Conservation (phyloP, 768 basidiomycete genomes). For the Pulveroboletus sp. region DNA sequence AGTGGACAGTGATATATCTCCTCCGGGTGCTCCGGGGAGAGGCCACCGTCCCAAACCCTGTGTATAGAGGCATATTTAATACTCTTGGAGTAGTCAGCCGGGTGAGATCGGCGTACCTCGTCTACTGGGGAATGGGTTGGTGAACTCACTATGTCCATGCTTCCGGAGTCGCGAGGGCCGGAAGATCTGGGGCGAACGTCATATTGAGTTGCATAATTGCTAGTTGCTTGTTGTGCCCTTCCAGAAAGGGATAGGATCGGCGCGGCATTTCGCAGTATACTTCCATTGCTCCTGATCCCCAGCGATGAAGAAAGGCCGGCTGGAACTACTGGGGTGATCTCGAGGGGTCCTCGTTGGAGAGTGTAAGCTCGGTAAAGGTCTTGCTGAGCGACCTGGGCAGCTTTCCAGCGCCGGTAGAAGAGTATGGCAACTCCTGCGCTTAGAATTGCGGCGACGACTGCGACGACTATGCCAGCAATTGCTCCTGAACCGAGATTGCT, state of each 20-base stretch:
- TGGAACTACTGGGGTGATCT: neutral
- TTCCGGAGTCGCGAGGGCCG: slow-evolving; percentile 11
- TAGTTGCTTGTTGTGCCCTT: slow-evolving; percentile 6
- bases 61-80: neutral
- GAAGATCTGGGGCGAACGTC: neutral
- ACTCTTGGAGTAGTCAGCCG: neutral
- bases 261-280: slow-evolving; percentile 7
- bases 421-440: slow-evolving; percentile 14
- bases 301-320: slow-evolving; percentile 20
- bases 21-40: slow-evolving; percentile 24
- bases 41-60: slow-evolving; percentile 14
- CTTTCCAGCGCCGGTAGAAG: slow-evolving; percentile 30
- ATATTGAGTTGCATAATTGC: neutral
- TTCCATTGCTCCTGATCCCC: slow-evolving; percentile 14
- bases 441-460: slow-evolving; percentile 10
- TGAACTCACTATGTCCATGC: slow-evolving; percentile 2
- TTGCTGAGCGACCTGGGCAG: slow-evolving; percentile 11
- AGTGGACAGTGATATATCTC: slow-evolving; percentile 7
- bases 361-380: slow-evolving; percentile 11
- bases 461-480: slow-evolving; percentile 21
- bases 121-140: slow-evolving; percentile 4
- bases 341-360: slow-evolving; percentile 7
- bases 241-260: neutral
- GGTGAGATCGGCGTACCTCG: slow-evolving; percentile 12
- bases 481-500: slow-evolving; percentile 20